phyloP scores from a whole-genome alignment of 306 rosid genomes.

The Casuarina glauca region DNA sequence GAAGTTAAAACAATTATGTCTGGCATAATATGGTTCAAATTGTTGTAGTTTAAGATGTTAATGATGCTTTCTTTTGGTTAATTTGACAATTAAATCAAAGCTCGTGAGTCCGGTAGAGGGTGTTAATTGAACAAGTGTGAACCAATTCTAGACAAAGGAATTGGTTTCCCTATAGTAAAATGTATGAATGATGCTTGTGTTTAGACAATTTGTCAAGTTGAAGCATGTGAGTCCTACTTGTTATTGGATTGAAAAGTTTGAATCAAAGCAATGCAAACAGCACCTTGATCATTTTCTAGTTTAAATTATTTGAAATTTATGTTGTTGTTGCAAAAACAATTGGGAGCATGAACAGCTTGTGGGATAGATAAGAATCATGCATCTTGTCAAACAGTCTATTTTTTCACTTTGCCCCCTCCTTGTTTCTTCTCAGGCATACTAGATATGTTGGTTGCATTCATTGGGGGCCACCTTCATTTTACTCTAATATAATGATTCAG shows the following conservation, averaged over 20 bases:
- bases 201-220: conserved; percentile 1
- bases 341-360: neutral
- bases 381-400: neutral
- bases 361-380: neutral
- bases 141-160: neutral
- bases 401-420: neutral
- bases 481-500: neutral
- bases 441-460: neutral
- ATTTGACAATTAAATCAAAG: conserved; percentile 1
- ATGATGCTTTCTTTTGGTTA: neutral
- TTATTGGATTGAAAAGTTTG: neutral
- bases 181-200: neutral
- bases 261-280: neutral
- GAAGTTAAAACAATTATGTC: neutral
- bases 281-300: neutral
- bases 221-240: neutral
- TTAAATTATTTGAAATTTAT: neutral
- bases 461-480: neutral
- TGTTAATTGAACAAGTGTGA: neutral
- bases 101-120: neutral
- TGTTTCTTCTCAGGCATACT: neutral
- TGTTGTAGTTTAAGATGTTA: neutral
- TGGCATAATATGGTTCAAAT: neutral
- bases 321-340: neutral
- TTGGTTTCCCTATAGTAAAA: neutral